A percentile compares a stretch with the other conserved stretches of the same genome.
Evolutionary conservation across 2,329 filamentous ascomycete species (phyloP).

Genomic region (Daldinia sp.): DNA sequence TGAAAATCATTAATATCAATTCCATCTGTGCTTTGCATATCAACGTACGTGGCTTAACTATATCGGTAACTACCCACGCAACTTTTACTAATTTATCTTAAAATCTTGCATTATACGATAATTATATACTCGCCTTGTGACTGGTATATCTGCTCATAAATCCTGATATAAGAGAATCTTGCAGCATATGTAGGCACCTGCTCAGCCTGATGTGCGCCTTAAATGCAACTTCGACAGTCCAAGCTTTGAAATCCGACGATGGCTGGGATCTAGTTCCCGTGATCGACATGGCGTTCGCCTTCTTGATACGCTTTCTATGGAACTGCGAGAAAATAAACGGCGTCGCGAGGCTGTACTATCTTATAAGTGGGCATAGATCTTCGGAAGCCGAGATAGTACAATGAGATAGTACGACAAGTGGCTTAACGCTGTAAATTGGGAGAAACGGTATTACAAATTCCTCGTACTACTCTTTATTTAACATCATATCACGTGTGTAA

Average conservation of each 20-base stretch:
- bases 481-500: neutral
- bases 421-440: conserved; percentile 2
- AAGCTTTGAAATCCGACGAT: neutral
- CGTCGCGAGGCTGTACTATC: conserved; percentile 3
- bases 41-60: neutral
- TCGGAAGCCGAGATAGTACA: conserved; percentile 19
- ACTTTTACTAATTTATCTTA: neutral
- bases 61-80: neutral
- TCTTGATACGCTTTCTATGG: neutral
- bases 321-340: neutral
- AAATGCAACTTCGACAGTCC: neutral
- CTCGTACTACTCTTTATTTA: neutral
- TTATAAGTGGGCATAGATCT: conserved; percentile 12
- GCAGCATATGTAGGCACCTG: neutral
- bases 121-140: neutral
- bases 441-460: neutral
- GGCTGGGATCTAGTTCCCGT: neutral
- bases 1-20: neutral
- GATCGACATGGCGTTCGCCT: neutral
- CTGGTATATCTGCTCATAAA: neutral
- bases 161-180: neutral
- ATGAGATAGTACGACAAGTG: too few relatives aligned
- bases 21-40: neutral
- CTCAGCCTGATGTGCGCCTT: neutral
- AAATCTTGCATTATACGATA: neutral